Evolutionary conservation across 164 flowering plant species (phyloP), one percentile per base, ranked within the genome.

Genomic region (Vitis labrusca): DNA sequence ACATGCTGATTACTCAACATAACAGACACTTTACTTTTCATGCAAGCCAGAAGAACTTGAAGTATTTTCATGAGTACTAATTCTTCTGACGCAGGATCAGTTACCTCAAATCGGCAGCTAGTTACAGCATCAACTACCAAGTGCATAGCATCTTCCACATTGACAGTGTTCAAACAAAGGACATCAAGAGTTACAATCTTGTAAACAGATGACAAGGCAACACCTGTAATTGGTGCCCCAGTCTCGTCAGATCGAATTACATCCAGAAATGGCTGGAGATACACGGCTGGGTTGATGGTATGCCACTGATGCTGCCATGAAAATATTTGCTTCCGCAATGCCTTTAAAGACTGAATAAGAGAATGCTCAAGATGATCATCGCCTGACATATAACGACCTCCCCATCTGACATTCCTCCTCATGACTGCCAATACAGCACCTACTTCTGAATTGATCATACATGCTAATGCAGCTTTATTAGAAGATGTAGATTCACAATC

Each of bases 361-460:
- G 87, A 79, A 70, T 85, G 89, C 69, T 86, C 93, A 37, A 85
- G 59, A 65, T 88, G 88, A 77, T 86, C 92, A 76, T 88, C 92
- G 63, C 85, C 88, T 6, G 85, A 74, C 76, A 81, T 84, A 79
- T 84, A 88, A 51, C 81, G 84, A 70, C 82, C 83, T 8, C 90
- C 90, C 92, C 92, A 88, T 65, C 92, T 81, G 12, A 85, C 93
- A 81, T 87, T 83, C 67, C 93, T 84, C 74, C 93, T 78, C 93
- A 89, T 89, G 9, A 89, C 89, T 11, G 89, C 89, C 71, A 89
- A 78, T n/a, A 87, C 93, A 16, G 90, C 85, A 71, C 86, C 86
- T 52, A 85, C 71, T 74, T 89, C 93, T 55, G 93, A 79, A 73
- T 87, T 87, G 23, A 89, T 78, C 84, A 84, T 78, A 74, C 89